phyloP scores from a whole-genome alignment of 257 asterid genomes.

The Solanum piurae region DNA sequence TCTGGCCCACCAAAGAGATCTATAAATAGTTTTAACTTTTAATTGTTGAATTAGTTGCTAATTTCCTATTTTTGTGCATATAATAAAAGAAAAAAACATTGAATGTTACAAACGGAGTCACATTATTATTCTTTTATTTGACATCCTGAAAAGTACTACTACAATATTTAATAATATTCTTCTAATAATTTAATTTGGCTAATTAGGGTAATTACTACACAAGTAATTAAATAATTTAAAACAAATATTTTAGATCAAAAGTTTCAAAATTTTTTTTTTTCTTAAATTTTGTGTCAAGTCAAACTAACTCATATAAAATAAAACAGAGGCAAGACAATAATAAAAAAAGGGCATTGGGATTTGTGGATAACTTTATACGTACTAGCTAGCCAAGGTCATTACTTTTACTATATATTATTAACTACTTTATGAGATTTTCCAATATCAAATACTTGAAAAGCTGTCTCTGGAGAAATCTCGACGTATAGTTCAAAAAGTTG shows the following conservation, averaged over 20 bases:
- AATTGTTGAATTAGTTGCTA: background rate
- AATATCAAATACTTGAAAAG: background rate
- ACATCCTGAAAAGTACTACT: background rate
- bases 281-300: too few relatives aligned
- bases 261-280: too few relatives aligned
- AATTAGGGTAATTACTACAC: background rate
- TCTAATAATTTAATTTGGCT: background rate
- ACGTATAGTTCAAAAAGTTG: slow-evolving; percentile 7
- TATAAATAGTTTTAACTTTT: background rate
- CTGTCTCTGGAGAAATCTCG: slow-evolving; percentile 17
- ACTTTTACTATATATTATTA: background rate
- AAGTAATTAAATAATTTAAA: too few relatives aligned
- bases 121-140: background rate
- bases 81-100: background rate
- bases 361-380: background rate
- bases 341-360: background rate
- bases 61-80: background rate
- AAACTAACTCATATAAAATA: too few relatives aligned
- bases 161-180: background rate
- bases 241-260: too few relatives aligned
- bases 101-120: background rate
- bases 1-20: background rate
- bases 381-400: background rate
- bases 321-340: too few relatives aligned
- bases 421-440: background rate